Evolutionary conservation across 768 basidiomycete species (phyloP).

Genomic region (Mycena olivaceomarginata): DNA sequence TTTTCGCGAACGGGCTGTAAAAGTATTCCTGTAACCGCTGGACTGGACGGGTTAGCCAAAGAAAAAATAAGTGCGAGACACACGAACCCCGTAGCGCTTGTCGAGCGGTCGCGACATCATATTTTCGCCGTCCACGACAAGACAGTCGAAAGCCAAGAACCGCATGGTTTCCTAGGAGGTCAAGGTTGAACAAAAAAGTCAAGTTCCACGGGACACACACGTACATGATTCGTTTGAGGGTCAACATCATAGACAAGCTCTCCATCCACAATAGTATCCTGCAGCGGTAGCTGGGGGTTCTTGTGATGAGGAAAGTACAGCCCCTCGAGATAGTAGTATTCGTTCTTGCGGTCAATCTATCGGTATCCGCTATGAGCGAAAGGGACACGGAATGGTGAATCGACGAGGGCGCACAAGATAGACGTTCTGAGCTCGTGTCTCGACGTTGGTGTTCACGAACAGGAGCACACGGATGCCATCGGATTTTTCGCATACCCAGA

Average conservation of each 20-base stretch:
- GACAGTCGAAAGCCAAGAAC: slow-evolving; percentile 93
- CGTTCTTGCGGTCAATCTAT: slow-evolving; percentile 97
- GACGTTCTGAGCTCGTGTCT: slow-evolving; percentile 72
- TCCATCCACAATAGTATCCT: slow-evolving; percentile 92
- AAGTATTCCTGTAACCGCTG: slow-evolving; percentile 91
- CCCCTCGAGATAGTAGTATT: slow-evolving; percentile 83
- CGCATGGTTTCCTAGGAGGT: slow-evolving; percentile 79
- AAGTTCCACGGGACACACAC: slow-evolving; percentile 44
- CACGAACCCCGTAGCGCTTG: slow-evolving; percentile 91
- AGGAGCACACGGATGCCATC: slow-evolving; percentile 96
- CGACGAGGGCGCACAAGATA: slow-evolving; percentile 79
- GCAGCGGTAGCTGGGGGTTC: slow-evolving; percentile 77
- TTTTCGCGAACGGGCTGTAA: slow-evolving; percentile 85
- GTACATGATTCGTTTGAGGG: slow-evolving; percentile 80
- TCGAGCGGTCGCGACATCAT: slow-evolving; percentile 90
- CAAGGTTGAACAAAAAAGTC: slow-evolving; percentile 18
- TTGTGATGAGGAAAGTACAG: slow-evolving; percentile 95
- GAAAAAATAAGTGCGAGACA: slow-evolving; percentile 7
- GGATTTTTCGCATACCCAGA: slow-evolving; percentile 99
- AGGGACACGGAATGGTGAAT: background rate
- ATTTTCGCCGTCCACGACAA: slow-evolving; percentile 90
- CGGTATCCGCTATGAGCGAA: slow-evolving; percentile 20
- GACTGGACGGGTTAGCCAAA: background rate
- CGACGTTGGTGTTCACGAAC: slow-evolving; percentile 78
- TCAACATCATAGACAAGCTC: slow-evolving; percentile 96